Evolutionary conservation across 495 filamentous ascomycete species (phyloP).

Genomic region (Daldinia childiae): DNA sequence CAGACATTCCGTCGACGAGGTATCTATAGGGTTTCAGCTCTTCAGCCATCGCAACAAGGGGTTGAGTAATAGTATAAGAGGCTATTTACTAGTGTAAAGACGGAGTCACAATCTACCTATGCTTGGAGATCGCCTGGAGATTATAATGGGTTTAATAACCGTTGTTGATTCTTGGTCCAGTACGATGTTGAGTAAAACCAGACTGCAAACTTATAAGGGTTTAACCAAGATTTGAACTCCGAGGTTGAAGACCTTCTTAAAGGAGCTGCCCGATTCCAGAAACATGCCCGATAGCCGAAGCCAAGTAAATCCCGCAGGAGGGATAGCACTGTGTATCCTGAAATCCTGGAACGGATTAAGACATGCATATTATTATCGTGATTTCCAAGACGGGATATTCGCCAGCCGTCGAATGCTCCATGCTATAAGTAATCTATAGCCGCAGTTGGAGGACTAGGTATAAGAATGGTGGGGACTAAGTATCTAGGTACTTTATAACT

Average conservation of each 20-base stretch:
- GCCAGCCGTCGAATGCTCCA: not conserved
- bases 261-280: not conserved
- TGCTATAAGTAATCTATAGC: not conserved
- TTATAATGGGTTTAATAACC: not conserved
- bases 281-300: not conserved
- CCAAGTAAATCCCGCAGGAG: not conserved
- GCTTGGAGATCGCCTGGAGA: not conserved
- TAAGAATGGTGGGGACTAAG: not conserved
- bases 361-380: not conserved
- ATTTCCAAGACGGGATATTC: not conserved
- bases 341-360: not conserved
- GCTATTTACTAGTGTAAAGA: not conserved
- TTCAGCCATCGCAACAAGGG: slow-evolving; percentile 22
- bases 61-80: slow-evolving; percentile 7
- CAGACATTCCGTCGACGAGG: slow-evolving; percentile 7
- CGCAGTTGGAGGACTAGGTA: not conserved
- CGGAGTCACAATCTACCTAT: not conserved
- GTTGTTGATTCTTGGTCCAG: not conserved
- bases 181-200: not conserved
- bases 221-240: not conserved
- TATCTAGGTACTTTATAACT: not conserved
- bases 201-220: not conserved
- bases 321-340: not conserved
- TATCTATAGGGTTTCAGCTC: slow-evolving; percentile 41
- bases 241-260: not conserved